Evolutionary conservation across 768 basidiomycete genomes (phyloP).

Genomic region (Tremella fuciformis): DNA sequence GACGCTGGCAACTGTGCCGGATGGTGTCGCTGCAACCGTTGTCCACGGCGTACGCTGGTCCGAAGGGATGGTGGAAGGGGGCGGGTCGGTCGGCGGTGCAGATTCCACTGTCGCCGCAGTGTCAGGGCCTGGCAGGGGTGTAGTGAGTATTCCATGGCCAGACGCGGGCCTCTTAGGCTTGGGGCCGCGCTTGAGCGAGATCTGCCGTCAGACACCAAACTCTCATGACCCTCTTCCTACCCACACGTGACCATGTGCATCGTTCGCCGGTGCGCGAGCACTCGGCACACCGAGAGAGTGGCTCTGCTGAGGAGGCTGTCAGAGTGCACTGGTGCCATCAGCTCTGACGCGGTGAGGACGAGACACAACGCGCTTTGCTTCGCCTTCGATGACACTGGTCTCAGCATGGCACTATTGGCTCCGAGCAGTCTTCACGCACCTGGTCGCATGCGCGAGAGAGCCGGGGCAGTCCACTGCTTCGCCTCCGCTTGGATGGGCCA

Average conservation of each 20-base stretch:
- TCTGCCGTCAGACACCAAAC: neutral
- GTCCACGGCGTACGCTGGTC: neutral
- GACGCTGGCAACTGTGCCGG: neutral
- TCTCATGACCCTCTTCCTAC: neutral
- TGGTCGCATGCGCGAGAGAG: neutral
- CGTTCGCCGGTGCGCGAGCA: neutral
- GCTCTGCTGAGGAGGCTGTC: neutral
- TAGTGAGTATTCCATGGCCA: neutral
- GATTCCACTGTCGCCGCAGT: no score
- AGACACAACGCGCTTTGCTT: conserved; percentile 2
- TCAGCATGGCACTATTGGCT: neutral
- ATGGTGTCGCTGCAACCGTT: neutral
- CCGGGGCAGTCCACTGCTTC: neutral
- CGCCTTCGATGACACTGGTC: neutral
- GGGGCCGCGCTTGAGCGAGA: neutral
- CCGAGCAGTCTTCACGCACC: neutral
- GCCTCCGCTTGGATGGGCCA: neutral
- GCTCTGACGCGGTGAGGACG: neutral
- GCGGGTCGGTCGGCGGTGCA: neutral
- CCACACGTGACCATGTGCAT: conserved; percentile 2
- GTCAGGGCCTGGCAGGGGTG: neutral
- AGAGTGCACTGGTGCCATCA: neutral
- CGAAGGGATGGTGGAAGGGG: neutral
- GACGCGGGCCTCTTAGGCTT: neutral
- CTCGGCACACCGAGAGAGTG: neutral